These are phyloP conservation scores for Triticum timopheevii DNA, from an alignment of 176 grass and related monocot species.

Conservation along the genomic window DNA sequence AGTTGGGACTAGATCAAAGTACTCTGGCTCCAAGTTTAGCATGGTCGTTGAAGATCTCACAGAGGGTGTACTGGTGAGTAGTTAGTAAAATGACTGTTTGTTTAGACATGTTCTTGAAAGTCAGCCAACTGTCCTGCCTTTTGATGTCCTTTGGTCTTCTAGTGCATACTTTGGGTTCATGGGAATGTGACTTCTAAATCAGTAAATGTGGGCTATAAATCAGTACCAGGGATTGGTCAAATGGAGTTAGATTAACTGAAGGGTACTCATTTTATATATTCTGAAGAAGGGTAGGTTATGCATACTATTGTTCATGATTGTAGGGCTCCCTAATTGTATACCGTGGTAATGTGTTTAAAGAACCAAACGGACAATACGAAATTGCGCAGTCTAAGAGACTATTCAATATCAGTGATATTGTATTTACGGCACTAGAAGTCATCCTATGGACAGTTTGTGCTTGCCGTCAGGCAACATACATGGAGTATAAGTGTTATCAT, in stretches of 20 bases:
- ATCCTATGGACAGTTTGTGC: background rate
- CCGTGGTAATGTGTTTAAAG: background rate
- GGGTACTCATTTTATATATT: background rate
- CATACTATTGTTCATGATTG: background rate
- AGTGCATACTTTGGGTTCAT: background rate
- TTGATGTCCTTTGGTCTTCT: background rate
- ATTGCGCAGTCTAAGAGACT: no score
- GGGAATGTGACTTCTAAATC: background rate
- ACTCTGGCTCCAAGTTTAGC: slow-evolving; percentile 73
- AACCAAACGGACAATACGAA: background rate
- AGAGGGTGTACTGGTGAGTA: slow-evolving; percentile 92
- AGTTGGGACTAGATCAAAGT: slow-evolving; percentile 67
- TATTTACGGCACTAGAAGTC: background rate
- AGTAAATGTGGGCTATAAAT: background rate
- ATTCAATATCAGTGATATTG: no score
- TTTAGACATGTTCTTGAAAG: background rate
- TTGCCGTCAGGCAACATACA: background rate
- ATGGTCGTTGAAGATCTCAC: slow-evolving; percentile 98
- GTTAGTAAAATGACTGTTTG: background rate
- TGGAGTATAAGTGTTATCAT: background rate
- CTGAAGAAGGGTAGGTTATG: background rate
- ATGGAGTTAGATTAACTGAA: background rate
- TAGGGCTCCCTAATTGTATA: background rate
- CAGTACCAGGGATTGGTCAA: background rate
- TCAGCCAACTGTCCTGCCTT: background rate